A percentile compares a stretch with the other conserved stretches of the same genome.
phyloP scores from a whole-genome alignment of 805 yeast species.

The Suhomyces emberorum region DNA sequence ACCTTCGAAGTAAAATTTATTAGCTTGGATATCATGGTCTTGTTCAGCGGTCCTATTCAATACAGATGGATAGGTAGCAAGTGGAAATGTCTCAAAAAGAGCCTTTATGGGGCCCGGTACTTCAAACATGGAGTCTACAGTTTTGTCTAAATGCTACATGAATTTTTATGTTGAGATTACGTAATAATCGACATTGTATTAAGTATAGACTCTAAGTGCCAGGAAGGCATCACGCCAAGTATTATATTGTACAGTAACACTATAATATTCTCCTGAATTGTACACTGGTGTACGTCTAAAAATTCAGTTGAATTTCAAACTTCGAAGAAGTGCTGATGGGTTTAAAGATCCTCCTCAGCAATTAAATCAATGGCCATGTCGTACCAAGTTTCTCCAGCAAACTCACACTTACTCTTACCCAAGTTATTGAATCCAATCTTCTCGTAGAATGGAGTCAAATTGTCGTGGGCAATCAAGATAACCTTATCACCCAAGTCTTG shows the following conservation, averaged over 20 bases:
- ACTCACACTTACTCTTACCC: conserved; percentile 60
- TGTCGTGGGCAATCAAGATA: conserved; percentile 67
- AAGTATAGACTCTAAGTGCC: no score
- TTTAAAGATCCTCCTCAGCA: conserved; percentile 38
- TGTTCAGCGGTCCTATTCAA: conserved; percentile 13
- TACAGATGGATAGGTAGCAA: conserved; percentile 39
- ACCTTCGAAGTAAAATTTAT: conserved; percentile 13
- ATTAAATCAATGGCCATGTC: conserved; percentile 50
- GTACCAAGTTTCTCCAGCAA: conserved; percentile 61
- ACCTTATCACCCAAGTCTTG: conserved; percentile 82
- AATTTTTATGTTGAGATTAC: no score
- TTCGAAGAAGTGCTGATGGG: no score
- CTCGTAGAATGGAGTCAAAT: conserved; percentile 71
- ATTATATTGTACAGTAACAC: no score
- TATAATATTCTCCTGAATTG: no score
- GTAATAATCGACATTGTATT: no score
- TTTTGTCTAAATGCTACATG: no score
- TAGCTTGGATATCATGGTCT: conserved; percentile 6
- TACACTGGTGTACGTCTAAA: no score
- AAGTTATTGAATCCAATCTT: conserved; percentile 72
- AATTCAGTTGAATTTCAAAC: no score
- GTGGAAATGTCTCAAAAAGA: conserved; percentile 53
- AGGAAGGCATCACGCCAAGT: no score
- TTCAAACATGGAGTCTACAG: conserved; percentile 13
- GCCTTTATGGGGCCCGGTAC: conserved; percentile 43